Evolutionary conservation across 2,329 filamentous ascomycete species (phyloP).

Genomic region (Teratosphaeria epicoccoides): DNA sequence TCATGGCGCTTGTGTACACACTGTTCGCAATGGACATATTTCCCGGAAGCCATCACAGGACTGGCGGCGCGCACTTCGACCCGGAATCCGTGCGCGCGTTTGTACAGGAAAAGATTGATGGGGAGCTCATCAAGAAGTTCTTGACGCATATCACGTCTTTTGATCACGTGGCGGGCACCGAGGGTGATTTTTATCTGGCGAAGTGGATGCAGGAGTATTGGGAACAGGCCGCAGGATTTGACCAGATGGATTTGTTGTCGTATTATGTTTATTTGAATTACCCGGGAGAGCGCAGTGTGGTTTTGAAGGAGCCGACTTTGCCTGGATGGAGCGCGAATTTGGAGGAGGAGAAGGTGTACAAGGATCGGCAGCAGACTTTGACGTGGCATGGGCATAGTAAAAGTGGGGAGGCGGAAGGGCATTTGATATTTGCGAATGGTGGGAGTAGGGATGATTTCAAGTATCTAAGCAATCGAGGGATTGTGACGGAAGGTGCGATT

Average conservation of each 20-base stretch:
- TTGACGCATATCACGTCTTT: constrained; percentile 69
- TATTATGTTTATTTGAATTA: constrained; percentile 80
- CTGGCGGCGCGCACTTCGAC: constrained; percentile 59
- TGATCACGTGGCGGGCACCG: constrained; percentile 86
- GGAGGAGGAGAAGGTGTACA: constrained; percentile 66
- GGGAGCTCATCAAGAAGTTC: constrained; percentile 52
- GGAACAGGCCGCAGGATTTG: constrained; percentile 51
- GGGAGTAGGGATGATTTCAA: constrained; percentile 78
- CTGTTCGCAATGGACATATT: constrained; percentile 81
- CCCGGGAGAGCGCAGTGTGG: constrained; percentile 66
- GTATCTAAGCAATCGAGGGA: constrained; percentile 55
- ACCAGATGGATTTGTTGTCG: constrained; percentile 64
- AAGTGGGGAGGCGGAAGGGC: constrained; percentile 74
- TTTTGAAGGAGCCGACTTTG: constrained; percentile 42
- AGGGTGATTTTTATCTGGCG: constrained; percentile 79
- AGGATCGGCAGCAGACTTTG: constrained; percentile 55
- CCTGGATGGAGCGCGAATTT: constrained; percentile 64
- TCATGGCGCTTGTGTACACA: constrained; percentile 69
- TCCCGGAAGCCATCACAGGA: constrained; percentile 49
- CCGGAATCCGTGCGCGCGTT: constrained; percentile 70
- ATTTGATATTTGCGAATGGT: constrained; percentile 84
- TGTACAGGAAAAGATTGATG: constrained; percentile 63
- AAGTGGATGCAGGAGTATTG: constrained; percentile 77
- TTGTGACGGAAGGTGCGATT: constrained; percentile 69
- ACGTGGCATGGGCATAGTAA: constrained; percentile 86